Evolutionary conservation across 805 yeast genomes (phyloP).

Genomic region (Maudiozyma saulgeensis): DNA sequence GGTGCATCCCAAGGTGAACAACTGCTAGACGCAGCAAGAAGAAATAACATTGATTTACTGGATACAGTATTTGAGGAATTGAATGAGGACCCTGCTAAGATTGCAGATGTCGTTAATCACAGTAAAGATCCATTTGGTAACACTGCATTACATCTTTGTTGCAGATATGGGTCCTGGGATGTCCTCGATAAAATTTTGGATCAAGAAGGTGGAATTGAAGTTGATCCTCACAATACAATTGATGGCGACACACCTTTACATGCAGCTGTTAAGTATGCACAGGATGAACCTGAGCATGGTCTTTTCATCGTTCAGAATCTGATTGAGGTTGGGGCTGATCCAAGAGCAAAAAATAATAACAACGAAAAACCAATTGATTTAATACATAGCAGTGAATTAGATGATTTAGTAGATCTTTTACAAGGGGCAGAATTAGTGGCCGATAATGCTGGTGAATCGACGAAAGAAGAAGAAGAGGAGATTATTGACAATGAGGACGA

Average conservation of each 20-base stretch:
- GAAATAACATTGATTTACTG: slow-evolving; percentile 76
- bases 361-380: slow-evolving; percentile 73
- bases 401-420: slow-evolving; percentile 49
- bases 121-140: slow-evolving; percentile 72
- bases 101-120: slow-evolving; percentile 50
- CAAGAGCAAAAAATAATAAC: slow-evolving; percentile 46
- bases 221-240: slow-evolving; percentile 60
- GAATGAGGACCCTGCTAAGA: slow-evolving; percentile 24
- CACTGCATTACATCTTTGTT: slow-evolving; percentile 73
- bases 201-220: slow-evolving; percentile 74
- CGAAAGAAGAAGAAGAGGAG: slow-evolving; percentile 29
- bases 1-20: slow-evolving; percentile 79
- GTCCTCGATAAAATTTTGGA: slow-evolving; percentile 74
- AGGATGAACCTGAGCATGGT: slow-evolving; percentile 80
- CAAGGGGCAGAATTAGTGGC: slow-evolving; percentile 80
- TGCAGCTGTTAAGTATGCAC: slow-evolving; percentile 66
- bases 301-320: slow-evolving; percentile 66
- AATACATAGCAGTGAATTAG: slow-evolving; percentile 44
- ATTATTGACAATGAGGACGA: slow-evolving; percentile 14
- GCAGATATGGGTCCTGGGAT: slow-evolving; percentile 76
- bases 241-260: slow-evolving; percentile 89
- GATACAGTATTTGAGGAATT: slow-evolving; percentile 42
- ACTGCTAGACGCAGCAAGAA: slow-evolving; percentile 74
- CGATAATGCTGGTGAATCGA: slow-evolving; percentile 26
- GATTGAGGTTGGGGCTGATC: slow-evolving; percentile 87